Evolutionary conservation across 1,139 yeast genomes (phyloP), one percentile per base, ranked within the genome.

Genomic region (Geotrichum bryndzae): DNA sequence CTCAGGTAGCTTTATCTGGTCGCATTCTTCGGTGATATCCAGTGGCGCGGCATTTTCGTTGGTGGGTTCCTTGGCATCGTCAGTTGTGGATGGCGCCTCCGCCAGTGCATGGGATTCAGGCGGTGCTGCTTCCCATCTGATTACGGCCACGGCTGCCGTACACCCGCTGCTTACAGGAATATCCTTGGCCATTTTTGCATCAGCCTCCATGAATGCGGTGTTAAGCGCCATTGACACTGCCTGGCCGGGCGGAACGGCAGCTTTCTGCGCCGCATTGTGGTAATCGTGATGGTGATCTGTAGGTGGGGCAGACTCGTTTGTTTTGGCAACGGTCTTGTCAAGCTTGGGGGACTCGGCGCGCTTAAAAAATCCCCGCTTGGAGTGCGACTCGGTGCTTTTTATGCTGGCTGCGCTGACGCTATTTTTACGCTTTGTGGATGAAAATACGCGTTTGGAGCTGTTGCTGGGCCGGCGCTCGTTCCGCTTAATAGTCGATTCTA

Each of bases 91-190:
- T 6, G 31, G 6, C 33, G 25, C n/a, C 18, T 31, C 13, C 15
- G 31, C 25, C 53, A 29, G 48, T 45, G 31, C 15, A 4, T 27
- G 53, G 53, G 1, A 15, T 5, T 23, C 41, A 13, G 27, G 4
- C 7, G 33, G 33, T 2, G 59, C 54, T 53, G 81, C 78, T 68
- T 92, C 97, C 97, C 97, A 91, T 62, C 96, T 79, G 62, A 91
- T 75, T 0, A 94, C 85, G 1, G 97, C 97, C 29, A 92, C 97
- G 0, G 96, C 97, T 0, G 97, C 99, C 0, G 99, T 95, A 68
- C 96, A 86, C 0, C 99, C 99, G 63, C 95, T 61, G 83, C 84
- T 22, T 87, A 94, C 65, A 76, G 80, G 59, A 54, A 80, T 68
- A 56, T 74, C 72, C 61, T 82, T 78, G 56, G 81, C 83, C 61